phyloP scores from a whole-genome alignment of 257 asterid species.

The Solanum piurae region DNA sequence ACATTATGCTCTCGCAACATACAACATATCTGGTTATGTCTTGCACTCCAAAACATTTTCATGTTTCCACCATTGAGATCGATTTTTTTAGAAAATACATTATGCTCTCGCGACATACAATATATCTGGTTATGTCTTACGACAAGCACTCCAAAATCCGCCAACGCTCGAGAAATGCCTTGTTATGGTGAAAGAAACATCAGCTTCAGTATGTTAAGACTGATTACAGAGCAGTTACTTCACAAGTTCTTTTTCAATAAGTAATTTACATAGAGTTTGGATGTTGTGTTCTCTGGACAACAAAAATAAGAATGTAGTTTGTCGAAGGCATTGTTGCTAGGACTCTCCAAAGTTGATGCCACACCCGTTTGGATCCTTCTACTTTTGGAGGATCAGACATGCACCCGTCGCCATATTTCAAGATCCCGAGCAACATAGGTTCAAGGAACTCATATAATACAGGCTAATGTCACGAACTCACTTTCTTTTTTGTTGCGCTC shows the following conservation, averaged over 20 bases:
- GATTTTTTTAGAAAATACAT: too few relatives aligned
- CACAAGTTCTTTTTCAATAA: neutral
- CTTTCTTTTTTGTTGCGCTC: constrained; percentile 29
- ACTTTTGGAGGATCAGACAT: too few relatives aligned
- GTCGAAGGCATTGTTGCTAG: neutral
- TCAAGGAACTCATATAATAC: neutral
- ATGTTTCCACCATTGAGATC: neutral
- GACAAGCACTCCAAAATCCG: neutral
- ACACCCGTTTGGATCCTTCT: too few relatives aligned
- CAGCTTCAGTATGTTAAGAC: neutral
- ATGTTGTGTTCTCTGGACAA: neutral
- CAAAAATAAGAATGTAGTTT: neutral
- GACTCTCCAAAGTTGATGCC: too few relatives aligned
- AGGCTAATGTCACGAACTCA: neutral
- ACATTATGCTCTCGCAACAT: neutral
- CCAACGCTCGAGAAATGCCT: too few relatives aligned
- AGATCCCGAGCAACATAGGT: too few relatives aligned
- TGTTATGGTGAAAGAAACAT: neutral
- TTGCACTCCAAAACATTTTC: too few relatives aligned
- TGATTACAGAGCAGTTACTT: neutral
- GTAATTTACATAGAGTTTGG: neutral
- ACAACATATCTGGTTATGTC: neutral
- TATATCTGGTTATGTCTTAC: neutral
- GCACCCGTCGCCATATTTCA: too few relatives aligned
- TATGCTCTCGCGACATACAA: neutral